A percentile compares a stretch with the other conserved stretches of the same genome.
Conservation (phyloP, 768 basidiomycete species). For the Roridomyces roridus region DNA sequence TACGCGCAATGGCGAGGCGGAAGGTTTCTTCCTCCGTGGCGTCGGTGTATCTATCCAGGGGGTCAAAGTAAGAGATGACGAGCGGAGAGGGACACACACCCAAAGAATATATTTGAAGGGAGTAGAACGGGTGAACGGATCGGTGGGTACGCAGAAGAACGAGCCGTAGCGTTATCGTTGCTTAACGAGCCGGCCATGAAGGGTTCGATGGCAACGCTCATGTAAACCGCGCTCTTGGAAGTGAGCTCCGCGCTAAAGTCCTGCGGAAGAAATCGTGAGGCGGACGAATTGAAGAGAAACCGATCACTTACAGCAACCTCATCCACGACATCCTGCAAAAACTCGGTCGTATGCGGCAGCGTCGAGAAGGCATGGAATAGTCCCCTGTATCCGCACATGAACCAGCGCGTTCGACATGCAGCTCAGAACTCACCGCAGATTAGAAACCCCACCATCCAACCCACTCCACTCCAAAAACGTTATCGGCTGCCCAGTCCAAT, state of each 20-base stretch:
- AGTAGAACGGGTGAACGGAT: slow-evolving; percentile 7
- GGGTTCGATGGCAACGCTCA: slow-evolving; percentile 21
- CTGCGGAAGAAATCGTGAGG: background rate
- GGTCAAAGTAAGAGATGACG: background rate
- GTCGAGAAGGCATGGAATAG: slow-evolving; percentile 19
- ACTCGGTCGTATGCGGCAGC: slow-evolving; percentile 16
- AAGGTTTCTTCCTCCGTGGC: slow-evolving; percentile 2
- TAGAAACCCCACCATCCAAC: slow-evolving; percentile 10
- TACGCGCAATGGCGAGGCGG: slow-evolving; percentile 6
- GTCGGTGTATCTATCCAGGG: slow-evolving; percentile 3
- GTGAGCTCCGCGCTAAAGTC: slow-evolving; percentile 1
- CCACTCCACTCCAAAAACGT: slow-evolving; percentile 17
- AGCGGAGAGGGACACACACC: background rate
- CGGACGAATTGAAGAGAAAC: background rate
- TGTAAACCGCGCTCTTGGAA: slow-evolving; percentile 3
- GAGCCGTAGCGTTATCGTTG: background rate
- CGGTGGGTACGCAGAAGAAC: slow-evolving; percentile 17
- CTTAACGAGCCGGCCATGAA: slow-evolving; percentile 10
- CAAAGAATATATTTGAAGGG: slow-evolving; percentile 19
- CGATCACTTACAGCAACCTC: slow-evolving; percentile 9
- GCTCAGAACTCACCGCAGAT: slow-evolving; percentile 1
- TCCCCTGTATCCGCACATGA: background rate
- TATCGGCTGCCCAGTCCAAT: slow-evolving; percentile 9
- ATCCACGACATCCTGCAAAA: slow-evolving; percentile 19
- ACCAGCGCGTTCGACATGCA: background rate